Evolutionary conservation across 352 stramenopile species (phyloP).

Genomic region (Phytophthora pistaciae): DNA sequence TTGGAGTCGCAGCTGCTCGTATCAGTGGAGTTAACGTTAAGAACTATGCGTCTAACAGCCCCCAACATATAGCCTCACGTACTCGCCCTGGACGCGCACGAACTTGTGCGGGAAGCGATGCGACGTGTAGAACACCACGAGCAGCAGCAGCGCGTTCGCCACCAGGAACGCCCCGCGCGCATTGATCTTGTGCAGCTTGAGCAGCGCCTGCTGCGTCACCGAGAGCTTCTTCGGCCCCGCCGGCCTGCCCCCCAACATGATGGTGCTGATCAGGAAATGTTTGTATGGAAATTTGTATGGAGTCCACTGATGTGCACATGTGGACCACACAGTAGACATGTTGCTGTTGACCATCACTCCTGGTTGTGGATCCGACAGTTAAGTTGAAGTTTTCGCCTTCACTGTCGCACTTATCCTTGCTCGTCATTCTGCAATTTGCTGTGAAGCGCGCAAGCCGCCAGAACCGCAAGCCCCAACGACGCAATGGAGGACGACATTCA

Average conservation of each 20-base stretch:
- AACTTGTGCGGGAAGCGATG: conserved; percentile 71
- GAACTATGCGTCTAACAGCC: not conserved
- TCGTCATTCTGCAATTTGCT: conserved; percentile 21
- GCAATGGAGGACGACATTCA: conserved; percentile 56
- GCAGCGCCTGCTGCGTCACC: conserved; percentile 49
- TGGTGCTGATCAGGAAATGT: not conserved
- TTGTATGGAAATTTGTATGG: not conserved
- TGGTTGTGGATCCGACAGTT: conserved; percentile 24
- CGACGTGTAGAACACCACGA: conserved; percentile 65
- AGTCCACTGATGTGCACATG: not conserved
- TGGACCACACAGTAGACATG: not conserved
- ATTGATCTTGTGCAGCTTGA: conserved; percentile 58
- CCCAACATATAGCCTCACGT: conserved; percentile 28
- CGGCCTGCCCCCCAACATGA: conserved; percentile 23
- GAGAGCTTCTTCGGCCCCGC: conserved; percentile 35
- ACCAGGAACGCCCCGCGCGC: conserved; percentile 51
- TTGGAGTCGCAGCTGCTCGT: conserved; percentile 69
- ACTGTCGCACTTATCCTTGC: not conserved
- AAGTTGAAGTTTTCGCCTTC: conserved; percentile 20
- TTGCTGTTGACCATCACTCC: conserved; percentile 3
- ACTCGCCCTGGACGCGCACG: conserved; percentile 76
- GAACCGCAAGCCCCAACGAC: not conserved
- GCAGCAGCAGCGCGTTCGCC: conserved; percentile 62
- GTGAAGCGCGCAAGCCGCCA: conserved; percentile 1
- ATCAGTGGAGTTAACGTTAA: conserved; percentile 10